A percentile compares a stretch with the other conserved stretches of the same genome.
These are phyloP conservation scores for Penicilliopsis zonata DNA, from an alignment of 495 filamentous ascomycete species.

Conservation along the genomic window DNA sequence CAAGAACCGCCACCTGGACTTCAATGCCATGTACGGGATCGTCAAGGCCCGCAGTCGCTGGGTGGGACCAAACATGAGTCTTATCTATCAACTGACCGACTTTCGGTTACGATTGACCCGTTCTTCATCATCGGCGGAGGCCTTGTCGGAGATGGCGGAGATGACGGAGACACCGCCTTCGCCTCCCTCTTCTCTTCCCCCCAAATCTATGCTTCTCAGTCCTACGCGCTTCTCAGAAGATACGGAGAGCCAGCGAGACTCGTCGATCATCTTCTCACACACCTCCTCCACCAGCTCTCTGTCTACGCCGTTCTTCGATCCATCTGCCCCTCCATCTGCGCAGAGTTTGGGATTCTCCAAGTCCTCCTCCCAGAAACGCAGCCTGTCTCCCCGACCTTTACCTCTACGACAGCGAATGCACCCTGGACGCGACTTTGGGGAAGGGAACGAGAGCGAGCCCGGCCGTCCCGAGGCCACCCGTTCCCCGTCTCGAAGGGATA, in stretches of 20 bases:
- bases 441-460: too few relatives aligned
- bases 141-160: too few relatives aligned
- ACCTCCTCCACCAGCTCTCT: constrained; percentile 16
- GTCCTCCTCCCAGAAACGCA: constrained; percentile 24
- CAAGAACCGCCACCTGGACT: constrained; percentile 73
- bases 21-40: constrained; percentile 85
- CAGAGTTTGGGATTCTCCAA: constrained; percentile 14
- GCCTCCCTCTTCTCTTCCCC: too few relatives aligned
- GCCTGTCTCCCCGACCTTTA: constrained; percentile 28
- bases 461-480: not conserved
- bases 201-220: too few relatives aligned
- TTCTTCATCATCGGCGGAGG: constrained; percentile 21
- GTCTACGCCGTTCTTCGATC: constrained; percentile 15
- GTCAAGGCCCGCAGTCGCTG: constrained; percentile 85
- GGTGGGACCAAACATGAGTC: constrained; percentile 97
- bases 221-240: too few relatives aligned
- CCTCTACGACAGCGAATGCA: constrained; percentile 32
- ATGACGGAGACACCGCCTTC: too few relatives aligned
- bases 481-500: not conserved
- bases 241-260: constrained; percentile 6
- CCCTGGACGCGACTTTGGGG: too few relatives aligned
- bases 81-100: constrained; percentile 95
- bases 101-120: constrained; percentile 43
- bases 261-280: constrained; percentile 14
- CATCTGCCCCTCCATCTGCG: constrained; percentile 17